These are phyloP conservation scores for Vickermania ingenoplastis DNA, from an alignment of 208 protist species.

Conservation along the genomic window DNA sequence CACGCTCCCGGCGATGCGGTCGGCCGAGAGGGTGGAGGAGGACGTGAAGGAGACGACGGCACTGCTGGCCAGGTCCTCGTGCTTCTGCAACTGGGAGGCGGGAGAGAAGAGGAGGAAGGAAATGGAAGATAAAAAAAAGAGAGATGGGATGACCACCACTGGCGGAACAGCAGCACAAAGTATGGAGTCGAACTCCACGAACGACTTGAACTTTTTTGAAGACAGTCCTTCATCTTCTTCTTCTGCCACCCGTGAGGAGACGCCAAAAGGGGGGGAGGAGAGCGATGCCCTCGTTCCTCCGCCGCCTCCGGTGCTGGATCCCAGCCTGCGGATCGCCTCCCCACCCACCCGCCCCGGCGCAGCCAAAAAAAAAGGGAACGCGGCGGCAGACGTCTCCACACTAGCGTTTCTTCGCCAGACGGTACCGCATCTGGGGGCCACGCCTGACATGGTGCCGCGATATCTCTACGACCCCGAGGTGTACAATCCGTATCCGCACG, in stretches of 20 bases:
- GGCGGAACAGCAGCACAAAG: neutral
- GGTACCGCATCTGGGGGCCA: conserved; percentile 25
- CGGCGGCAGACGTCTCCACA: neutral
- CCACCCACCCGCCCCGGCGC: too few species aligned
- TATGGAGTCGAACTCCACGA: neutral
- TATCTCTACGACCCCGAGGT: conserved; percentile 70
- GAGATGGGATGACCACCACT: conserved; percentile 22
- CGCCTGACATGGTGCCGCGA: conserved; percentile 5
- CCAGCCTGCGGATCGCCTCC: neutral
- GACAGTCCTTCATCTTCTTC: neutral
- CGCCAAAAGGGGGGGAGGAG: too few species aligned
- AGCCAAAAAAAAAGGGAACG: too few species aligned
- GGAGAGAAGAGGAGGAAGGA: neutral
- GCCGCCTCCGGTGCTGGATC: too few species aligned
- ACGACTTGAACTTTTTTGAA: too few species aligned
- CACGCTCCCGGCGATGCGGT: conserved; percentile 54
- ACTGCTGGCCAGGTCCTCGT: too few species aligned
- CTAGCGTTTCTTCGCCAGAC: conserved; percentile 4
- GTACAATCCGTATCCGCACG: conserved; percentile 78
- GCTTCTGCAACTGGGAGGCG: conserved; percentile 36
- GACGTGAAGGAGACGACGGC: conserved; percentile 77
- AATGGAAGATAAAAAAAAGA: conserved; percentile 11
- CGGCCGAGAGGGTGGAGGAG: conserved; percentile 39
- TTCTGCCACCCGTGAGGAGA: too few species aligned
- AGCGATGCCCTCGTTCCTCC: too few species aligned